Percentiles rank a stretch among this genome's conserved stretches.
Conservation (phyloP, 352 stramenopile genomes). For the Heterotrichella gracilis region DNA sequence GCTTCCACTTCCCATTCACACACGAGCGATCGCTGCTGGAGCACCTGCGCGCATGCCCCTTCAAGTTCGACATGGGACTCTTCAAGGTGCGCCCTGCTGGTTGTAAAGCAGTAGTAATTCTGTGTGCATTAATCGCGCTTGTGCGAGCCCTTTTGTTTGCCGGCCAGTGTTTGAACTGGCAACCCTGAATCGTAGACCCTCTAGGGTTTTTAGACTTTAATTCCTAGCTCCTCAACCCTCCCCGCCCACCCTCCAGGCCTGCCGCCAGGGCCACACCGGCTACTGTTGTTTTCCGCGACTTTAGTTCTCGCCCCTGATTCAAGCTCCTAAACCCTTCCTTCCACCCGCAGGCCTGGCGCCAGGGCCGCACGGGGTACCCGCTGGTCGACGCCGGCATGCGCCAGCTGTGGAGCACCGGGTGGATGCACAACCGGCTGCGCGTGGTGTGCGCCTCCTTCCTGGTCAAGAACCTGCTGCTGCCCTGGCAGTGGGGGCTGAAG, state of each 20-base stretch:
- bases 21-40: not conserved
- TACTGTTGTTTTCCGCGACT: too few relatives aligned
- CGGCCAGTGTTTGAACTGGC: too few relatives aligned
- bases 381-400: slow-evolving; percentile 56
- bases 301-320: too few relatives aligned
- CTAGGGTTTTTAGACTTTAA: too few relatives aligned
- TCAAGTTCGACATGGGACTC: not conserved
- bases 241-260: too few relatives aligned
- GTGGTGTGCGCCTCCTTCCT: slow-evolving; percentile 43
- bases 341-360: slow-evolving; percentile 35
- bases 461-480: slow-evolving; percentile 36
- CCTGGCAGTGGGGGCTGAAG: slow-evolving; percentile 40
- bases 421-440: slow-evolving; percentile 45
- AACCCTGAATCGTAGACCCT: too few relatives aligned
- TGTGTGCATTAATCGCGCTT: too few relatives aligned
- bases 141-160: too few relatives aligned
- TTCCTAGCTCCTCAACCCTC: too few relatives aligned
- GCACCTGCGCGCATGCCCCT: not conserved
- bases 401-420: slow-evolving; percentile 38
- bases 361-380: slow-evolving; percentile 42
- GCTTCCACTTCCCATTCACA: not conserved
- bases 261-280: too few relatives aligned
- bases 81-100: not conserved
- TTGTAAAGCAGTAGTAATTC: too few relatives aligned
- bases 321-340: too few relatives aligned